Evolutionary conservation across 2,329 filamentous ascomycete genomes (phyloP).

Genomic region (Monilinia fructicola): DNA sequence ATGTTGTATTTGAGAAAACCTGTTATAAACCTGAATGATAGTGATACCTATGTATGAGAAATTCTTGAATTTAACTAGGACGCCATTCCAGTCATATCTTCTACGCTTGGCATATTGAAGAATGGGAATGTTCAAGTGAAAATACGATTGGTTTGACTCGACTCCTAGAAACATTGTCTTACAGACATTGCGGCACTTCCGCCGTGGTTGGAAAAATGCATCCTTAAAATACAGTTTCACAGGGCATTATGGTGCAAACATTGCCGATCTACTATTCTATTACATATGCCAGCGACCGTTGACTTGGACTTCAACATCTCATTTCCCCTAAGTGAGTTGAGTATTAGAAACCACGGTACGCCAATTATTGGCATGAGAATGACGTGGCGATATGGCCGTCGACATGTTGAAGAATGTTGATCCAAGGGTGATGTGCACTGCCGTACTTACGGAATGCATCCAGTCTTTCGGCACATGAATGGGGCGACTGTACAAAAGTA

Average conservation of each 20-base stretch:
- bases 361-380: background rate
- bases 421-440: background rate
- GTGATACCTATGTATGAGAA: background rate
- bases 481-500: background rate
- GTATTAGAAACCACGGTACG: background rate
- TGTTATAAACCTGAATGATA: background rate
- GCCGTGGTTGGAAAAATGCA: background rate
- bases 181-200: constrained; percentile 3
- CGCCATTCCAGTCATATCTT: background rate
- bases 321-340: background rate
- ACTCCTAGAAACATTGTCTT: constrained; percentile 7
- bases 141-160: background rate
- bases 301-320: background rate
- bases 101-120: background rate
- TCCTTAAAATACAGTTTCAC: background rate
- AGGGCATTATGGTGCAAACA: background rate
- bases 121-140: constrained; percentile 1
- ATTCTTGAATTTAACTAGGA: constrained; percentile 7
- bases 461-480: background rate
- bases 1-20: background rate
- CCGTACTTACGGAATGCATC: constrained; percentile 5
- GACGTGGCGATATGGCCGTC: background rate
- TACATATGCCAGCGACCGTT: background rate
- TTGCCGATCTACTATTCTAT: background rate
- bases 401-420: constrained; percentile 13